Evolutionary conservation across 306 rosid species (phyloP), one percentile per base, ranked within the genome.

Genomic region (Castanea crenata): DNA sequence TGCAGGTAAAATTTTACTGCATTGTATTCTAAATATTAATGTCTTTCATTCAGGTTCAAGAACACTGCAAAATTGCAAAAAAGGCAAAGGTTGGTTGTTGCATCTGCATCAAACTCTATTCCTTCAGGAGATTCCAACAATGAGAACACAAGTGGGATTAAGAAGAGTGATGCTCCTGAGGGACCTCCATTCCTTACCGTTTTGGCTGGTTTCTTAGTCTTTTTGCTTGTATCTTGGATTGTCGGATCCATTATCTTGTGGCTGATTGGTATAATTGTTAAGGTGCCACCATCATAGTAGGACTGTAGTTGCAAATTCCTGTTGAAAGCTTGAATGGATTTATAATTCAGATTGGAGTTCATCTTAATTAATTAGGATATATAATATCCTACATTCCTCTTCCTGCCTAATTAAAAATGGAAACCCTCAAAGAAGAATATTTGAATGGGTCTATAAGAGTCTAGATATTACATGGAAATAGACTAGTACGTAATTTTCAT

Each of bases 151-250:
- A 71, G 57, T 78, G 78, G 62, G 18, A 75, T 69, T 59, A 80
- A 82, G 79, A 59, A 70, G 71, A 76, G 51, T 64, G 85, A 74
- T 19, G 68, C 74, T 78, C 61, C 81, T 5, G 74, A 84, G 75
- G 92, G 97, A 59, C 97, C 96, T 82, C 97, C 97, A 16, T 23
- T 89, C 49, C 93, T 88, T 75, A 92, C 97, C 62, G 89, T 92
- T 84, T 73, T 92, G 71, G 93, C 93, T 55, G 97, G 97, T 73
- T 15, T 87, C 21, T 44, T 84, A 7, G 88, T 91, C 7, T 68
- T 91, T 46, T 63, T 79, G 54, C 71, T 85, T 4, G 13, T 91
- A 74, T 68, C 73, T 80, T 88, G 96, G 94, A 20, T 82, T 19
- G 38, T 86, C 64, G 88, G 86, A 44, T 92, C 91, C 35, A 35